phyloP scores from a whole-genome alignment of 2,329 filamentous ascomycete species.

The Magnaporthiopsis rhizophila region DNA sequence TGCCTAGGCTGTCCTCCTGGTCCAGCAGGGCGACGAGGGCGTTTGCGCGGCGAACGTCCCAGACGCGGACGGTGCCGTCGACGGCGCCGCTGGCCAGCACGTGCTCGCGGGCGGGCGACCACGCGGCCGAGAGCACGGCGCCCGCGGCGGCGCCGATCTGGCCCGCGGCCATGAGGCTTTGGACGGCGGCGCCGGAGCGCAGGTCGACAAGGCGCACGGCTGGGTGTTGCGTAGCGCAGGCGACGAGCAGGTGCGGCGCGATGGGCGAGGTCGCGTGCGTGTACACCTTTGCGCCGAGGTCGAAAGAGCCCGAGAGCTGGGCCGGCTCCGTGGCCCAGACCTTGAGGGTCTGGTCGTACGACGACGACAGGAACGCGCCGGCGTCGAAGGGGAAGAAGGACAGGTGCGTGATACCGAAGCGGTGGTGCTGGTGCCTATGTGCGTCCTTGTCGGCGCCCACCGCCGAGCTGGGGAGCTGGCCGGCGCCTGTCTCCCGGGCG shows the following conservation, averaged over 20 bases:
- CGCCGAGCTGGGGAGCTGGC: no score
- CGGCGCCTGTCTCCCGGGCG: constrained; percentile 26
- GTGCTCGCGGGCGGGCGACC: constrained; percentile 76
- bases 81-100: constrained; percentile 76
- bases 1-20: constrained; percentile 71
- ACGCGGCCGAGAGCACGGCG: constrained; percentile 61
- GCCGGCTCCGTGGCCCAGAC: constrained; percentile 62
- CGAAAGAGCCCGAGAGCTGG: constrained; percentile 55
- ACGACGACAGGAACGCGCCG: constrained; percentile 66
- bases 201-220: constrained; percentile 80
- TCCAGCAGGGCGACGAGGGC: constrained; percentile 71
- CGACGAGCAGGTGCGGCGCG: constrained; percentile 67
- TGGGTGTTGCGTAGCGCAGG: constrained; percentile 81
- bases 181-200: constrained; percentile 68
- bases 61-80: constrained; percentile 76
- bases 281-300: constrained; percentile 61
- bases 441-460: background rate
- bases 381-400: constrained; percentile 74
- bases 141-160: constrained; percentile 33
- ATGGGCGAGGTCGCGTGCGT: constrained; percentile 71
- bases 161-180: constrained; percentile 60
- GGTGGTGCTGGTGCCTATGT: constrained; percentile 35
- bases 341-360: constrained; percentile 71
- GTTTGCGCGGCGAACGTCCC: constrained; percentile 77
- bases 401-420: constrained; percentile 66